Percentiles rank a stretch among this genome's conserved stretches.
Conservation (phyloP, 306 rosid genomes). For the Quercus variabilis region DNA sequence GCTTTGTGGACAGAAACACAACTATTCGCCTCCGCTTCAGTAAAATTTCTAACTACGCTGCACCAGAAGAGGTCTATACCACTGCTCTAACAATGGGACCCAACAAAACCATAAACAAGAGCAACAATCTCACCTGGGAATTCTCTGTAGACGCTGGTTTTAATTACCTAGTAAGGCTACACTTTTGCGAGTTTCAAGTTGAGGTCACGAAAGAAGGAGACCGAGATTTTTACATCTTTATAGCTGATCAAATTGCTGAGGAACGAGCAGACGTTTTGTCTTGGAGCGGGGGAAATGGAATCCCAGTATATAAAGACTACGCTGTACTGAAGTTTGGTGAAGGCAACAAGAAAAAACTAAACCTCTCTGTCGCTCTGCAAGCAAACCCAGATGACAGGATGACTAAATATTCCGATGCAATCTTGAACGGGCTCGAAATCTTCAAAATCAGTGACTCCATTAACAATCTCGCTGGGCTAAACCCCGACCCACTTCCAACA, state of each 20-base stretch:
- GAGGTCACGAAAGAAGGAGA: neutral
- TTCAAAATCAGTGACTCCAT: slow-evolving; percentile 19
- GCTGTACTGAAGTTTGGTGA: neutral
- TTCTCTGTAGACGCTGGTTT: slow-evolving; percentile 20
- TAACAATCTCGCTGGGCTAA: slow-evolving; percentile 22
- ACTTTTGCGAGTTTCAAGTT: slow-evolving; percentile 23
- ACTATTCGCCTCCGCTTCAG: neutral
- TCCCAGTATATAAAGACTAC: slow-evolving; percentile 20
- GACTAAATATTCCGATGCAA: neutral
- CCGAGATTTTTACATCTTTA: neutral
- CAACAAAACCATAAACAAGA: neutral
- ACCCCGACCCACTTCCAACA: neutral
- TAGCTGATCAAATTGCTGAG: slow-evolving; percentile 5
- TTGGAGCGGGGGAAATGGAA: neutral
- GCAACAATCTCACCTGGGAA: slow-evolving; percentile 6
- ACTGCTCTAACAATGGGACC: neutral
- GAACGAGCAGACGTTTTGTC: accelerated
- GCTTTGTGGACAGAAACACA: neutral
- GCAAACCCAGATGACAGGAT: neutral
- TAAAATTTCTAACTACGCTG: neutral
- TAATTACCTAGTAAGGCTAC: slow-evolving; percentile 28
- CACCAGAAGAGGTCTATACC: slow-evolving; percentile 8
- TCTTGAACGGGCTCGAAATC: slow-evolving; percentile 37
- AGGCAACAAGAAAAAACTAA: neutral
- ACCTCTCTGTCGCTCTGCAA: neutral